Base-by-base conservation (phyloP, 2,329 filamentous ascomycete species). In the Ceratocystis papillata region DNA sequence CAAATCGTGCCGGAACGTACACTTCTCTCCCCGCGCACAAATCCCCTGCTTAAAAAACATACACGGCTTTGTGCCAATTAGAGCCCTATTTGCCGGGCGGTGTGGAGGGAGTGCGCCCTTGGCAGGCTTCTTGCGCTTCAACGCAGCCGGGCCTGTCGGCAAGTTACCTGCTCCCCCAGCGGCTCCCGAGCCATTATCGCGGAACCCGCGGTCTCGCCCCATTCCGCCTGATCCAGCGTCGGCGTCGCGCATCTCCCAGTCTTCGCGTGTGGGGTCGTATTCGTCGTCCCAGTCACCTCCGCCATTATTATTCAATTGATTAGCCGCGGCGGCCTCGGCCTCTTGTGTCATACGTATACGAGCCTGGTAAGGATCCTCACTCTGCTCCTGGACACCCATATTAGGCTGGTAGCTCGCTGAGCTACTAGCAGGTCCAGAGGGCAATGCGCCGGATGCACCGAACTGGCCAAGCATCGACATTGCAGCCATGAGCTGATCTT, bases 11-110 rank as follows among this genome's bases (percentile, higher is more conserved):
- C 87, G 80, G 74, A 87, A 90, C 1, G 87, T 89, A 76, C 87
- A 90, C 71, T 85, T 84, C 45, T 87, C 85, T 25, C 87, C 87
- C 72, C 89, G 86, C 5, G 83, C 83, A 75, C 87, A 90, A 72
- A 85, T 86, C 15, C 87, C 87, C 72, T 87, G 83, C 67, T 83
- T 80, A 79, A 80, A 90, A 73, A 89, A 90, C 22, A 81, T 81
- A 73, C 87, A 90, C 4, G 86, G 80, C 71, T 87, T 85, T 55
- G 86, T 87, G 65, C 85, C 83, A 62, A 85, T 83, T 15, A 85
- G 77, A 15, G 80, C 79, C 67, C 79, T 81, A 71, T 87, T 83
- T 69, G 74, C 76, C 20, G 77, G 76, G 67, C 78, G 76, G 67
- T 79, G 77, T 7, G 74, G 75, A 33, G 75, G 74, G 44, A 77